Evolutionary conservation across 768 basidiomycete species (phyloP).

Genomic region (Boletus huronensis): DNA sequence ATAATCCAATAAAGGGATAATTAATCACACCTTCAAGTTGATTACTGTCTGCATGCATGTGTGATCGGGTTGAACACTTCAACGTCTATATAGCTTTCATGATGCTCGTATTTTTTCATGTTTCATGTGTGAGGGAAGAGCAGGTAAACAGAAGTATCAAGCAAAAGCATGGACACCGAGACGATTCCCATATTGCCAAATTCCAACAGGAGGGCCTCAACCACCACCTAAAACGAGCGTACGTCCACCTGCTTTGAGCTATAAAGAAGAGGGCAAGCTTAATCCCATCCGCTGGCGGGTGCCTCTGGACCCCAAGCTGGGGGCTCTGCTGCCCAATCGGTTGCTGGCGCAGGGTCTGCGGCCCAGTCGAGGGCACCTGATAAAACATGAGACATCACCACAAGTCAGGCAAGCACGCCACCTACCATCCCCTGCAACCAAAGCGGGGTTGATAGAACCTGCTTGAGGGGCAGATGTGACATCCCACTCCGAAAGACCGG

Average conservation of each 20-base stretch:
- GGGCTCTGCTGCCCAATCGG: slow-evolving; percentile 91
- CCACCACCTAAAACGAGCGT: not conserved
- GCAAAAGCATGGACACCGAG: slow-evolving; percentile 18
- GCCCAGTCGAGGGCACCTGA: slow-evolving; percentile 81
- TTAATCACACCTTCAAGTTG: too few relatives aligned
- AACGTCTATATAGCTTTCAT: not conserved
- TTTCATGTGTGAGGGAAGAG: slow-evolving; percentile 13
- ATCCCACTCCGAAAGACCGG: slow-evolving; percentile 67
- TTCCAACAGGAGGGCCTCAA: slow-evolving; percentile 1
- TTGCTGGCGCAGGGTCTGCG: slow-evolving; percentile 55
- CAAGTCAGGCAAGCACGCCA: slow-evolving; percentile 3
- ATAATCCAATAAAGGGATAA: too few relatives aligned
- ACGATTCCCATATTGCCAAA: slow-evolving; percentile 16
- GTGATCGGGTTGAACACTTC: too few relatives aligned
- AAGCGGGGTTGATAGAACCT: slow-evolving; percentile 73
- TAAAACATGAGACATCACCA: not conserved
- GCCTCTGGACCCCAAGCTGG: slow-evolving; percentile 36
- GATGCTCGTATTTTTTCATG: slow-evolving; percentile 18
- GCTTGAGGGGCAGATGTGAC: slow-evolving; percentile 61
- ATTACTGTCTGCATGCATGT: too few relatives aligned
- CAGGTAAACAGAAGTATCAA: slow-evolving; percentile 15
- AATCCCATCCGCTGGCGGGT: slow-evolving; percentile 31
- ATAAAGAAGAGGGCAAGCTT: not conserved
- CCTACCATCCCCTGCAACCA: slow-evolving; percentile 59
- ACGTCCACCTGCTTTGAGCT: slow-evolving; percentile 3